phyloP scores from a whole-genome alignment of 345 rosid genomes.

The Murraya paniculata region DNA sequence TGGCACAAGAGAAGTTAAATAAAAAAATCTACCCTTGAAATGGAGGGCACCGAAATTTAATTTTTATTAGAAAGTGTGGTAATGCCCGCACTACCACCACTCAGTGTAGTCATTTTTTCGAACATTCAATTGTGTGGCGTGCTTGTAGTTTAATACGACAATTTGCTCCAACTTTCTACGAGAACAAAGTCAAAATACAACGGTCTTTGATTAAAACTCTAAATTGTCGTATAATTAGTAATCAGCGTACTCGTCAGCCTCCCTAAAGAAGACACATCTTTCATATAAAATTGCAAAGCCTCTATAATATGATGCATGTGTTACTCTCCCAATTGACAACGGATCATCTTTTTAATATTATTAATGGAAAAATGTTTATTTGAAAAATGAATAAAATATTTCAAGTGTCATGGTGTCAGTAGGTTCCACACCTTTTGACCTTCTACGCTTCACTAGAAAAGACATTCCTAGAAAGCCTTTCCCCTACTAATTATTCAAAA shows the following conservation, averaged over 20 bases:
- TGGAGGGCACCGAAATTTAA: not conserved
- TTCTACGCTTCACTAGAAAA: conserved; percentile 38
- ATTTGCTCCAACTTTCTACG: not conserved
- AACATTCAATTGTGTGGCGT: not conserved
- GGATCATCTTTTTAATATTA: not conserved
- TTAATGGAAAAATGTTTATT: not conserved
- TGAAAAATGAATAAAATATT: not conserved
- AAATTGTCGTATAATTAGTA: not conserved
- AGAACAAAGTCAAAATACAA: not conserved
- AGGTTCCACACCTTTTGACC: conserved; percentile 41
- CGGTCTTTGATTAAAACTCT: not conserved
- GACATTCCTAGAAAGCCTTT: conserved; percentile 32
- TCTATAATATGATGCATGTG: not conserved
- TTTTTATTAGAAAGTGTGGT: not conserved
- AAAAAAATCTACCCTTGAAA: not conserved
- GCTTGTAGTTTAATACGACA: not conserved
- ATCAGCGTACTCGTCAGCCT: not conserved
- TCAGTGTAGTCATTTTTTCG: not conserved
- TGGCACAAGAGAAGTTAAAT: too few species aligned
- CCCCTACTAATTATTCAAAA: conserved; percentile 9
- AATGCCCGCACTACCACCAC: not conserved
- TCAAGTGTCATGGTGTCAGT: conserved; percentile 26
- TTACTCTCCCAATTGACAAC: not conserved
- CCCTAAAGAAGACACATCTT: not conserved
- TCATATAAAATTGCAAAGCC: not conserved